A percentile compares a stretch with the other conserved stretches of the same genome.
phyloP scores from a whole-genome alignment of 176 grass and related monocot species.

The Cenchrus fungigraminus region DNA sequence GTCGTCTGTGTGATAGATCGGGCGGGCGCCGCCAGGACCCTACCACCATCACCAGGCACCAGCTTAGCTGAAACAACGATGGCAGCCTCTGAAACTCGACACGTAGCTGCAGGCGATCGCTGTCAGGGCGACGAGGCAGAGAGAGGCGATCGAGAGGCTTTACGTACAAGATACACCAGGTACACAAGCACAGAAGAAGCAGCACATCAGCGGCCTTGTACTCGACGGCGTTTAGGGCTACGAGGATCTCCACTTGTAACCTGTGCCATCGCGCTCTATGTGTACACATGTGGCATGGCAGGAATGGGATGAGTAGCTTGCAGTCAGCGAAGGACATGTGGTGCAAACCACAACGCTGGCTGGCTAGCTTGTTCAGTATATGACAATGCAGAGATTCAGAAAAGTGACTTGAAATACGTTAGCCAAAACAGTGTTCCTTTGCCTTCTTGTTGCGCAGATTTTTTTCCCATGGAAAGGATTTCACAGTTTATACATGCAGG shows the following conservation, averaged over 20 bases:
- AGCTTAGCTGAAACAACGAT: slow-evolving; percentile 21
- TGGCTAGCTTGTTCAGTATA: neutral
- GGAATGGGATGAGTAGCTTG: neutral
- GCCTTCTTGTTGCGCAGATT: neutral
- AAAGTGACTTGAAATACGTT: too few species aligned
- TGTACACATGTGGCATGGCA: slow-evolving; percentile 18
- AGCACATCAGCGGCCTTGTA: neutral
- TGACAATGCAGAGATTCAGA: slow-evolving; percentile 14
- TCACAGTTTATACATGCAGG: neutral
- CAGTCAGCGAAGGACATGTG: slow-evolving; percentile 31
- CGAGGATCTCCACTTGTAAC: slow-evolving; percentile 50
- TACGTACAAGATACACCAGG: slow-evolving; percentile 62
- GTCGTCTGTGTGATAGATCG: neutral
- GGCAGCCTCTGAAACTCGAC: slow-evolving; percentile 39
- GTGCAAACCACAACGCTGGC: neutral
- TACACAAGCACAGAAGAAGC: neutral
- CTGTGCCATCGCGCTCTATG: neutral
- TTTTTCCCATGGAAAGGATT: slow-evolving; percentile 1
- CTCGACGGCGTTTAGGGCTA: slow-evolving; percentile 37
- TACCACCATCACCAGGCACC: neutral
- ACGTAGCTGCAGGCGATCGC: slow-evolving; percentile 13
- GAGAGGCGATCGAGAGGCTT: slow-evolving; percentile 34
- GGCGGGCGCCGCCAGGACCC: neutral
- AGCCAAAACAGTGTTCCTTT: neutral
- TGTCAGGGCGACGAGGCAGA: neutral